These are phyloP conservation scores for Orobanche coerulescens DNA, from an alignment of 257 asterid genomes.

Conservation along the genomic window DNA sequence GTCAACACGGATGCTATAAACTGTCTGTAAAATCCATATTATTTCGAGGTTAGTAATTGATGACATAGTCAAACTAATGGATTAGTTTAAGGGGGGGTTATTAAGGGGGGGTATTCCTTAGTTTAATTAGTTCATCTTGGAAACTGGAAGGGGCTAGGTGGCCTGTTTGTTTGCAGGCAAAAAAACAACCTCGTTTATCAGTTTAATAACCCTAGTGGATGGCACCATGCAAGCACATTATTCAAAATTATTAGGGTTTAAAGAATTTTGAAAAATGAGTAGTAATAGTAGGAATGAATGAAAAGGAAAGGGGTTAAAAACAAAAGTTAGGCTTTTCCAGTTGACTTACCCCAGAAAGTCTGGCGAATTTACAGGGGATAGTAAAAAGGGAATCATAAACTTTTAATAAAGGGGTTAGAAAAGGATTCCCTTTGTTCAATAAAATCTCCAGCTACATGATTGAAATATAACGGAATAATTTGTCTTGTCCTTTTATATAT, in stretches of 20 bases:
- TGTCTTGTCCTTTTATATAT: too few species aligned
- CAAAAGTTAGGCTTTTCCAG: conserved; percentile 51
- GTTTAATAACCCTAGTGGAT: conserved; percentile 14
- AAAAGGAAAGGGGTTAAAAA: conserved; percentile 21
- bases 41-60: too few species aligned
- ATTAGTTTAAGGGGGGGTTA: too few species aligned
- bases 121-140: conserved; percentile 22
- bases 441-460: conserved; percentile 26
- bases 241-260: conserved; percentile 11
- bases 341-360: conserved; percentile 80
- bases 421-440: conserved; percentile 28
- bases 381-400: conserved; percentile 62
- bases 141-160: conserved; percentile 17
- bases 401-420: conserved; percentile 33
- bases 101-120: too few species aligned
- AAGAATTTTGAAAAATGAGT: conserved; percentile 23
- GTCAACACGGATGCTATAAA: too few species aligned
- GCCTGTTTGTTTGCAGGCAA: neutral
- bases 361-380: conserved; percentile 41
- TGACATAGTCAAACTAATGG: conserved; percentile 22
- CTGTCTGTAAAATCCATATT: too few species aligned
- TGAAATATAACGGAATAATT: too few species aligned
- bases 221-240: conserved; percentile 21
- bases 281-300: conserved; percentile 34
- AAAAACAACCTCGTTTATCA: conserved; percentile 18